A percentile compares a stretch with the other conserved stretches of the same genome.
These are phyloP conservation scores for Melampsora abietis-canadensis DNA, from an alignment of 1,284 basidiomycete genomes.

Conservation along the genomic window DNA sequence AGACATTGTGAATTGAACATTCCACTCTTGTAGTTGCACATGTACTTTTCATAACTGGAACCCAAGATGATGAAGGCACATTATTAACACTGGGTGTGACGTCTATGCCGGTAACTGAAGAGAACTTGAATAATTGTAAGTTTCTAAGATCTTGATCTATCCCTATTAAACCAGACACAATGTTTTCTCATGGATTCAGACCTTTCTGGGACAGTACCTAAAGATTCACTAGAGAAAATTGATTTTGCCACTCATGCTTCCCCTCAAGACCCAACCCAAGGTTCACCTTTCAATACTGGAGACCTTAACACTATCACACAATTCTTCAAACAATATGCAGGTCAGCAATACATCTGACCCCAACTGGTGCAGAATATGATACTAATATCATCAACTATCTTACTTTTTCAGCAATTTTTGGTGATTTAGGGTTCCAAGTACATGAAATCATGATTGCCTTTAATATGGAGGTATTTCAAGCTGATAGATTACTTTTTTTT, in stretches of 20 bases:
- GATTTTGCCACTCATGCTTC: constrained; percentile 4
- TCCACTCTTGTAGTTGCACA: constrained; percentile 16
- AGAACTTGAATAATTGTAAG: constrained; percentile 25
- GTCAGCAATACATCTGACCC: neutral
- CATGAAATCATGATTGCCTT: neutral
- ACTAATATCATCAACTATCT: neutral
- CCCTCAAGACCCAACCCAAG: constrained; percentile 27
- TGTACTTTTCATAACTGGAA: constrained; percentile 25
- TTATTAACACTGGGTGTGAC: constrained; percentile 19
- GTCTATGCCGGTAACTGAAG: constrained; percentile 9
- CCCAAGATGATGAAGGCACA: constrained; percentile 28
- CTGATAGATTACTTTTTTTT: neutral
- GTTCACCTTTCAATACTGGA: constrained; percentile 32
- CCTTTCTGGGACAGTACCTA: constrained; percentile 14
- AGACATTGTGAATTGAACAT: neutral
- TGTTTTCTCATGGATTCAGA: neutral
- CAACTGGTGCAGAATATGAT: too few species aligned
- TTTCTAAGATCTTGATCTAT: too few species aligned
- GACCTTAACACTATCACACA: constrained; percentile 23
- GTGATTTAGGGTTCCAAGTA: constrained; percentile 38
- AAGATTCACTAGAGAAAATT: constrained; percentile 7
- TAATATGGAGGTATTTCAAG: neutral
- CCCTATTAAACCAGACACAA: too few species aligned
- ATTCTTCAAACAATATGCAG: constrained; percentile 36
- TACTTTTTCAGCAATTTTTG: constrained; percentile 14